Percentiles rank a stretch among this genome's conserved stretches.
phyloP scores from a whole-genome alignment of 768 basidiomycete genomes.

The Phylloporus sp. region DNA sequence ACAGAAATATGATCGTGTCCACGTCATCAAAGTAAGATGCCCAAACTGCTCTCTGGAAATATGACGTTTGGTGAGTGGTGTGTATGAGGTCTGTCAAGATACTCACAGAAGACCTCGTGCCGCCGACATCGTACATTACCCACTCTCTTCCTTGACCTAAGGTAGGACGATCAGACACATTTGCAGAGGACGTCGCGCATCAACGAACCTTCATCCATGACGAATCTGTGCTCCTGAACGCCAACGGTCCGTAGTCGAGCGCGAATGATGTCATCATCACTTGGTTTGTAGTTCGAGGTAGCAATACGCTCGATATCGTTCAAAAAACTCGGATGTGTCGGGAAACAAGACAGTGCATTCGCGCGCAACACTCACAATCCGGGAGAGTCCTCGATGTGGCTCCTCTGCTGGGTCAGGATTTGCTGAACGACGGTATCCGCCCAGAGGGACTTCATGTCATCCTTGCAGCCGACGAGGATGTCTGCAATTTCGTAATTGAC shows the following conservation, averaged over 20 bases:
- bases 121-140: constrained; percentile 80
- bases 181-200: neutral
- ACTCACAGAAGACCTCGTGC: constrained; percentile 60
- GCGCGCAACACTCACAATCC: constrained; percentile 55
- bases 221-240: constrained; percentile 68
- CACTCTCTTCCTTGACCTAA: constrained; percentile 65
- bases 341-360: constrained; percentile 7
- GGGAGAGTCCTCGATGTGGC: constrained; percentile 61
- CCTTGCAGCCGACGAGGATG: constrained; percentile 53
- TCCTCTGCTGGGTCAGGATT: constrained; percentile 49
- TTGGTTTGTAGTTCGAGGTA: constrained; percentile 57
- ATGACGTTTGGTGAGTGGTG: constrained; percentile 7
- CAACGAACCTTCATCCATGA: constrained; percentile 56
- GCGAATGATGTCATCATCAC: constrained; percentile 71
- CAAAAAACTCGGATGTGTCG: constrained; percentile 49
- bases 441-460: constrained; percentile 68
- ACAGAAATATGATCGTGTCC: constrained; percentile 79
- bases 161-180: neutral
- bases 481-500: constrained; percentile 52
- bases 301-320: constrained; percentile 66
- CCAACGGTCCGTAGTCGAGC: constrained; percentile 76
- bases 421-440: constrained; percentile 59
- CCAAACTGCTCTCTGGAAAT: constrained; percentile 65
- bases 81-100: neutral
- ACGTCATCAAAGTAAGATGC: constrained; percentile 79